phyloP scores from a whole-genome alignment of 306 rosid genomes.

The Pterocarpus macrocarpus region DNA sequence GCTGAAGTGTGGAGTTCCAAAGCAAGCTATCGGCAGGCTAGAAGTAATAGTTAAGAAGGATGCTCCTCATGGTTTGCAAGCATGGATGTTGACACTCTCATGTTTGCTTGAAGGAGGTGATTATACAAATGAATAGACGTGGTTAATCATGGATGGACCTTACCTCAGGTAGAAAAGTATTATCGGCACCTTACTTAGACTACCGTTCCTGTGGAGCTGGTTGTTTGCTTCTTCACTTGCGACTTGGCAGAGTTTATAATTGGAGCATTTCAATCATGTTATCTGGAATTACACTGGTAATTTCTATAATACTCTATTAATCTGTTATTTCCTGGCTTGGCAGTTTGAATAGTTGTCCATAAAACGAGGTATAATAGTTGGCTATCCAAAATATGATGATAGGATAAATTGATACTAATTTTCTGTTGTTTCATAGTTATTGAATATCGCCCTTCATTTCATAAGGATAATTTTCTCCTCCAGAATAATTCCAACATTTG shows the following conservation, averaged over 20 bases:
- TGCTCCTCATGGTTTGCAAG: conserved; percentile 57
- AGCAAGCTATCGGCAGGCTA: conserved; percentile 70
- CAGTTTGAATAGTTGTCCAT: conserved; percentile 6
- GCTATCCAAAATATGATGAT: conserved; percentile 9
- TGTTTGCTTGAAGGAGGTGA: conserved; percentile 53
- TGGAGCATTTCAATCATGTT: conserved; percentile 33
- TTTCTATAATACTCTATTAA: conserved; percentile 17
- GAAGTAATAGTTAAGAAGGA: conserved; percentile 69
- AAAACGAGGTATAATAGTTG: not conserved
- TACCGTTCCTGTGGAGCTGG: conserved; percentile 24
- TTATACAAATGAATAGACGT: conserved; percentile 45
- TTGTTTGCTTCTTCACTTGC: conserved; percentile 30
- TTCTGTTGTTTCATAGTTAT: conserved; percentile 6
- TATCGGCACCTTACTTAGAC: not conserved
- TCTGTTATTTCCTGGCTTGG: conserved; percentile 6
- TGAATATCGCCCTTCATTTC: conserved; percentile 2
- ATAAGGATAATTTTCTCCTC: too few relatives aligned
- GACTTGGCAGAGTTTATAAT: conserved; percentile 13
- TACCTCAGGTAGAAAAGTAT: conserved; percentile 6
- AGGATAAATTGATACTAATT: conserved; percentile 23
- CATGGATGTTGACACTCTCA: conserved; percentile 70
- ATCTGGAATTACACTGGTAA: conserved; percentile 40
- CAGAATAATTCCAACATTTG: too few relatives aligned
- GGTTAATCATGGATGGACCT: conserved; percentile 26
- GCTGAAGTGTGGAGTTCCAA: conserved; percentile 75